A percentile compares a stretch with the other conserved stretches of the same genome.
These are phyloP conservation scores for Plenodomus lindquistii DNA, from an alignment of 2,329 filamentous ascomycete species.

Conservation along the genomic window DNA sequence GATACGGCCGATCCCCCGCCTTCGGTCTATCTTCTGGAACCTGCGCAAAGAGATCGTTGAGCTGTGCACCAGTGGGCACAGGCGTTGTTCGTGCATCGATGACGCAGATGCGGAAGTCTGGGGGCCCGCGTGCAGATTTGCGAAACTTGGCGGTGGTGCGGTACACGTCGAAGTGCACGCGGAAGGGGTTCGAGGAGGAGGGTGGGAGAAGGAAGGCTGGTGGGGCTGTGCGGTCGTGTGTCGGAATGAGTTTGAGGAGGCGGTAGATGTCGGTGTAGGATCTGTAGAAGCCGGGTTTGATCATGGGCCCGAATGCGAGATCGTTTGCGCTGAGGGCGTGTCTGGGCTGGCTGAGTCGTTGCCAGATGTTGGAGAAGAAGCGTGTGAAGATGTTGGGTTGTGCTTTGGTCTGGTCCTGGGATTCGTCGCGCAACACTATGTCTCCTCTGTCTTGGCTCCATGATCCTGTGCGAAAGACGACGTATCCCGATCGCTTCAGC, in stretches of 20 bases:
- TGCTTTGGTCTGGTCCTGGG: conserved; percentile 6
- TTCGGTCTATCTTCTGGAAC: conserved; percentile 71
- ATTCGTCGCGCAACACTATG: conserved; percentile 7
- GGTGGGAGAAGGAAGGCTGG: conserved; percentile 36
- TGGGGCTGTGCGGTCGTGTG: conserved; percentile 62
- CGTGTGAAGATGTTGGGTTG: conserved; percentile 33
- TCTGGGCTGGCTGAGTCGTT: conserved; percentile 28
- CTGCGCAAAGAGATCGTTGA: conserved; percentile 71
- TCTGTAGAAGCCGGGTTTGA: conserved; percentile 58
- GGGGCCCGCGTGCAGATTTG: conserved; percentile 75
- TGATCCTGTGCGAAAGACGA: conserved; percentile 71
- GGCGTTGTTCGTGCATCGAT: conserved; percentile 72
- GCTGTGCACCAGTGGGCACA: conserved; percentile 73
- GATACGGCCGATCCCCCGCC: conserved; percentile 63
- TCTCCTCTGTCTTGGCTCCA: conserved; percentile 38
- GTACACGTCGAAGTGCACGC: conserved; percentile 80
- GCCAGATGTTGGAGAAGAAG: conserved; percentile 44
- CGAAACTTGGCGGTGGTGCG: conserved; percentile 70
- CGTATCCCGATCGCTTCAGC: conserved; percentile 80
- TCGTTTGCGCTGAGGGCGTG: conserved; percentile 18
- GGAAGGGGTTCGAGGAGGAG: conserved; percentile 61
- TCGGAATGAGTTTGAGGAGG: conserved; percentile 73
- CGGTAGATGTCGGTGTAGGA: conserved; percentile 71
- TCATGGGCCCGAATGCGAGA: conserved; percentile 52
- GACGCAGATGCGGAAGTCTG: conserved; percentile 85